Percentiles rank a stretch among this genome's conserved stretches.
Conservation (phyloP, 306 rosid genomes). For the Cucurbita pepo region DNA sequence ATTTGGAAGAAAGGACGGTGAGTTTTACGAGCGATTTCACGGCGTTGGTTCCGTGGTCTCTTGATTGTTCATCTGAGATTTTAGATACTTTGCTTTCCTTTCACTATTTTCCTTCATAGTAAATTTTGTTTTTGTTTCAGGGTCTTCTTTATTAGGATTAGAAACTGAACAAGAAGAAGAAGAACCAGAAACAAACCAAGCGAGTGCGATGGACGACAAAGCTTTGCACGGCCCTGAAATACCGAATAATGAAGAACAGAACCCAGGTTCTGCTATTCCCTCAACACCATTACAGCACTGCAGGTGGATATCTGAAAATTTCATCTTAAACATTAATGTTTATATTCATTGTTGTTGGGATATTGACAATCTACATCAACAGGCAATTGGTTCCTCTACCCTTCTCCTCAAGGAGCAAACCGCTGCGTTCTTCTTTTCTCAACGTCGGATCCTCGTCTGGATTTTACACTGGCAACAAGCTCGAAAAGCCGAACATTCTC, state of each 20-base stretch:
- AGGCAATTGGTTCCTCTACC: slow-evolving; percentile 42
- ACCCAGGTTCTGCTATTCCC: slow-evolving; percentile 29
- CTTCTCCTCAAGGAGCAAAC: slow-evolving; percentile 52
- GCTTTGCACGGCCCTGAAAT: slow-evolving; percentile 28
- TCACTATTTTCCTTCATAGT: neutral
- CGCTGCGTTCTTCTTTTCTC: slow-evolving; percentile 44
- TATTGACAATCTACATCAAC: neutral
- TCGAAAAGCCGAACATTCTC: slow-evolving; percentile 33
- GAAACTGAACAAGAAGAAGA: slow-evolving; percentile 61
- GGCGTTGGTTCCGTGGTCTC: neutral
- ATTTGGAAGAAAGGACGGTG: slow-evolving; percentile 77
- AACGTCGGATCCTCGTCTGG: slow-evolving; percentile 42
- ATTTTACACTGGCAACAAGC: slow-evolving; percentile 29
- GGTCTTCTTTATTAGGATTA: slow-evolving; percentile 24
- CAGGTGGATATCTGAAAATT: slow-evolving; percentile 31
- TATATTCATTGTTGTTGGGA: slow-evolving; percentile 4
- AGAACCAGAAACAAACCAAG: slow-evolving; percentile 44
- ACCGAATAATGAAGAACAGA: slow-evolving; percentile 40
- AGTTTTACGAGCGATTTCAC: slow-evolving; percentile 8
- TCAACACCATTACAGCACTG: slow-evolving; percentile 43
- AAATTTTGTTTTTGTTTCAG: slow-evolving; percentile 20
- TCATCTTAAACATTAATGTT: slow-evolving; percentile 8
- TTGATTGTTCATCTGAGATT: neutral
- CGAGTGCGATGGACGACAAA: slow-evolving; percentile 34
- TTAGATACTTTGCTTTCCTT: neutral